phyloP scores from a whole-genome alignment of 1,284 basidiomycete genomes.

The Wallemia hederae region DNA sequence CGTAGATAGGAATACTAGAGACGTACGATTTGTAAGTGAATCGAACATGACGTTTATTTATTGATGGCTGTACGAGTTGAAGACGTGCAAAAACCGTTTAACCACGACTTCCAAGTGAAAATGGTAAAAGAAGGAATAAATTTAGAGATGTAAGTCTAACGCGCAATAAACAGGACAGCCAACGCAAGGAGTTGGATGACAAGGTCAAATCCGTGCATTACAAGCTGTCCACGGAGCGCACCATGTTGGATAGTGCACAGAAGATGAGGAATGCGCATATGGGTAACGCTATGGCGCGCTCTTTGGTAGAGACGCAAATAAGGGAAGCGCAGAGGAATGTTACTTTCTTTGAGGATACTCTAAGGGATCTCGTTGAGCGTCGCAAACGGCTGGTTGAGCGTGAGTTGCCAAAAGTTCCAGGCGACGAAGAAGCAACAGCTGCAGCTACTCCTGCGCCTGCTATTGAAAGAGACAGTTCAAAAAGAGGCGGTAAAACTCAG shows the following conservation, averaged over 20 bases:
- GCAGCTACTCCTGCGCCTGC: background rate
- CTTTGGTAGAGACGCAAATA: slow-evolving; percentile 41
- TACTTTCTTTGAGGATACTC: slow-evolving; percentile 59
- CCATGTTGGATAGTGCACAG: slow-evolving; percentile 20
- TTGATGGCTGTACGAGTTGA: no score
- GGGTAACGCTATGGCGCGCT: slow-evolving; percentile 18
- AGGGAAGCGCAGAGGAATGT: slow-evolving; percentile 59
- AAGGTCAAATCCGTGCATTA: slow-evolving; percentile 17
- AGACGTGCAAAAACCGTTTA: no score
- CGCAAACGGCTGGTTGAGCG: slow-evolving; percentile 17
- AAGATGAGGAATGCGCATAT: slow-evolving; percentile 16
- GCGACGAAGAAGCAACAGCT: background rate
- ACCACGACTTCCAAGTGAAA: background rate
- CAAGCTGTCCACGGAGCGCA: slow-evolving; percentile 18
- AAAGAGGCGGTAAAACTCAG: slow-evolving; percentile 25
- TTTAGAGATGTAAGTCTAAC: background rate
- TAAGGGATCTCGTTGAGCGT: slow-evolving; percentile 49
- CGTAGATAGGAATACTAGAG: background rate
- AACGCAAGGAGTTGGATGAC: slow-evolving; percentile 4
- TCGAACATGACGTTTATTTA: background rate
- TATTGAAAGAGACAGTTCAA: background rate
- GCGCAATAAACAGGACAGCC: background rate
- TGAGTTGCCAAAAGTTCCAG: slow-evolving; percentile 2
- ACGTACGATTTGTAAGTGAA: background rate
- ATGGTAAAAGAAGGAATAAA: background rate